Percentiles rank a stretch among this genome's conserved stretches.
phyloP scores from a whole-genome alignment of 345 rosid species.

The Gossypioides kirkii region DNA sequence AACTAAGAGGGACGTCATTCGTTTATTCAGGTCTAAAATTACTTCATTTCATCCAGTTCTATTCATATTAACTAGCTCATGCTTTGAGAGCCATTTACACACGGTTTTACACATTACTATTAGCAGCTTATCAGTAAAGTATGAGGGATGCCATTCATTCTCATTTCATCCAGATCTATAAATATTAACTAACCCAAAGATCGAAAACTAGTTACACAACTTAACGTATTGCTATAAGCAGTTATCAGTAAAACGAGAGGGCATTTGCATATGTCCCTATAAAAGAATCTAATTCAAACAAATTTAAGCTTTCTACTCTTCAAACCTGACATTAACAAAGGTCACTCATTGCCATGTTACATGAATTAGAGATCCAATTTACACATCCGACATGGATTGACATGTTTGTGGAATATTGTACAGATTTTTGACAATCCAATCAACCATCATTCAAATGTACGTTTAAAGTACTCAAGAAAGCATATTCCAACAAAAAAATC shows the following conservation, averaged over 20 bases:
- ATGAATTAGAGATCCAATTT: neutral
- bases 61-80: neutral
- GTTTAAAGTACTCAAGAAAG: neutral
- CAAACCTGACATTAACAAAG: neutral
- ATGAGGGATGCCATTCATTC: no score
- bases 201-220: no score
- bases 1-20: no score
- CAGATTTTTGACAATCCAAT: neutral
- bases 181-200: no score
- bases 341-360: neutral
- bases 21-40: neutral
- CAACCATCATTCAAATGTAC: neutral
- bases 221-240: neutral
- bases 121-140: no score
- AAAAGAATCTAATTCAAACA: neutral
- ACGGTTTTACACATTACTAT: neutral
- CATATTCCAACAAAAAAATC: neutral
- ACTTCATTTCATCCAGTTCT: neutral
- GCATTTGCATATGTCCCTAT: neutral
- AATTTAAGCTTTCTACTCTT: neutral
- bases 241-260: neutral
- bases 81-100: neutral
- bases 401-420: neutral
- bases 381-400: neutral
- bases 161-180: no score